Base-by-base conservation (phyloP, 805 yeast species). In the Myxozyma neotropica region DNA sequence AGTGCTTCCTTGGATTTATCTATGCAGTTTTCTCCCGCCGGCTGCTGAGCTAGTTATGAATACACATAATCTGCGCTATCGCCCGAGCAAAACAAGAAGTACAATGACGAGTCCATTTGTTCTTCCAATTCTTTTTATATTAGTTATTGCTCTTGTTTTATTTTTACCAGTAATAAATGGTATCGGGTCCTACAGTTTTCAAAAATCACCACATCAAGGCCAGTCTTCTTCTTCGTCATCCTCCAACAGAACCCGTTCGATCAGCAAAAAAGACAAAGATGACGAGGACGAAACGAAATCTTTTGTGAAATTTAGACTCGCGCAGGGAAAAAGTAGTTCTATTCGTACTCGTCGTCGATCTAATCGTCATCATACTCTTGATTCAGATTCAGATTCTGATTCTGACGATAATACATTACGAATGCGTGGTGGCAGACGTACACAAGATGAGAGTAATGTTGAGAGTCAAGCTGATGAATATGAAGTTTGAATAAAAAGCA, bases 141-240 rank as follows among this genome's bases (percentile, higher is more conserved):
- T 55, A 5, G 43, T 55, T 3, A 40, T 58, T 46, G 17, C 47
- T 4, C 44, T 54, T n/a, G 61, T 53, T 17, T 17, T 58, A 7
- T 24, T 58, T 10, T 27, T 58, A 27, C 61, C 61, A 3, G 61
- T 58, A 15, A 29, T 58, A 10, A 46, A 44, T 46, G 61, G 61
- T 17, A 46, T 58, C 39, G 61, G 61, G n/a, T 57, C 49, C 24
- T 58, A 40, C 50, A 27, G 48, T n/a, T 6, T 58, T 5, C 26
- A 31, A 36, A 27, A n/a, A 27, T 36, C 21, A 10, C 59, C 4
- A 31, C 56, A n/a, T 10, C 23, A 15, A 56, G 7, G 29, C 8
- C 21, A 48, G 21, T 6, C 48, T n/a, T n/a, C n/a, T n/a, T n/a
- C n/a, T n/a, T n/a, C n/a, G n/a, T n/a, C n/a, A n/a, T n/a, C n/a